Evolutionary conservation across 2,329 filamentous ascomycete species (phyloP), one percentile per base, ranked within the genome.

Genomic region (Monilinia aucupariae): DNA sequence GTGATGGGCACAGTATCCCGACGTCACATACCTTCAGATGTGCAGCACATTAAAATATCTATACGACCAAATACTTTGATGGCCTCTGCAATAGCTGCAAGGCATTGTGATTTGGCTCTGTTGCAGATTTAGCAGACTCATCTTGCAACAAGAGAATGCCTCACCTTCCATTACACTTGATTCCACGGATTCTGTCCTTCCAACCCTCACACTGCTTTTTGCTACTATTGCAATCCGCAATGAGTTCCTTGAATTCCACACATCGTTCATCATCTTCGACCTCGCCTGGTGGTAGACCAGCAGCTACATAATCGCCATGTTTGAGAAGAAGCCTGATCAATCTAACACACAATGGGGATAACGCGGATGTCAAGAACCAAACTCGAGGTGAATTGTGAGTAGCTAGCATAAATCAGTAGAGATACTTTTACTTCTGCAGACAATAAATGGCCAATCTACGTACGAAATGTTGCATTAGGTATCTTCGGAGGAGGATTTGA

Each of bases 251-350:
- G 75, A 96, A 96, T 75, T 92, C 90, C 70, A 85, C 82, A 74
- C 87, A 90, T 67, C 90, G 85, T 53, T 84, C 82, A 47, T 88
- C 87, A 74, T 92, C 83, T 71, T 92, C 89, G 67, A 92, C 87
- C 75, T 94, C 90, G 58, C 83, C 79, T 3, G 91, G 88, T 54
- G 90, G 85, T 41, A 97, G 81, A 61, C 92, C 94, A 6, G 91
- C 89, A 54, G 93, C 88, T 53, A 96, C 89, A 74, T 89, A 92
- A 76, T 97, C 94, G 55, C 94, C 93, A 76, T 97, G 92, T n/a
- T 85, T 85, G 54, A 97, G 86, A 50, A 96, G 82, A 70, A 91
- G 85, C 61, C 89, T 86, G 61, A 91, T 89, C 64, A 97, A 82
- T 52, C 90, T 88, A 65, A 96, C 89, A 61, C 88, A 88, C 67